These are phyloP conservation scores for Crotalaria pallida DNA, from an alignment of 306 rosid genomes.

Conservation along the genomic window DNA sequence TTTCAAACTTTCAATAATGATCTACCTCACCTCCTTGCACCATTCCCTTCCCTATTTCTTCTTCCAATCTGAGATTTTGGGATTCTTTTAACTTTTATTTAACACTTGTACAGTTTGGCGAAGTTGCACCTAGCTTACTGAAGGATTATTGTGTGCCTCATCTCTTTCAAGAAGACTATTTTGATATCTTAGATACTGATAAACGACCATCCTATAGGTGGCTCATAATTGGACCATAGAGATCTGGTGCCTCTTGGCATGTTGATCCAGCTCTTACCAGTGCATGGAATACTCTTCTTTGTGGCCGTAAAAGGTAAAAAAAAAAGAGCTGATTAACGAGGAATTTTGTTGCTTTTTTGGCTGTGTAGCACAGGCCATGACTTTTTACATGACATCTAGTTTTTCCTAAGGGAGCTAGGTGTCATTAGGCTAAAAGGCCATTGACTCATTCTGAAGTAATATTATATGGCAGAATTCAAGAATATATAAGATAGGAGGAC, in stretches of 20 bases:
- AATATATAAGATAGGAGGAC: slow-evolving; percentile 9
- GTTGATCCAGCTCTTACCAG: slow-evolving; percentile 99
- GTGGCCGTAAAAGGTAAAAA: slow-evolving; percentile 90
- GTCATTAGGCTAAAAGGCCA: slow-evolving; percentile 1
- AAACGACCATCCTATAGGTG: slow-evolving; percentile 94
- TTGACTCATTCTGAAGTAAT: background rate
- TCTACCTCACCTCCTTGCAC: background rate
- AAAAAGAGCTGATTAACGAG: background rate
- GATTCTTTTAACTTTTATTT: slow-evolving; percentile 20
- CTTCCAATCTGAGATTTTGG: slow-evolving; percentile 13
- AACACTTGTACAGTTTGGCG: slow-evolving; percentile 72
- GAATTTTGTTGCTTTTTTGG: background rate
- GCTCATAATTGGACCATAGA: slow-evolving; percentile 93
- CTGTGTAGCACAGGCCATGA: slow-evolving; percentile 2
- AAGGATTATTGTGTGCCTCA: slow-evolving; percentile 83
- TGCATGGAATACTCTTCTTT: slow-evolving; percentile 97
- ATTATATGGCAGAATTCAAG: background rate
- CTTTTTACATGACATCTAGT: slow-evolving; percentile 9
- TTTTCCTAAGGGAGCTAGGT: background rate
- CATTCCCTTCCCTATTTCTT: slow-evolving; percentile 15
- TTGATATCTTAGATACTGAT: slow-evolving; percentile 69
- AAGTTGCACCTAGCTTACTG: slow-evolving; percentile 76
- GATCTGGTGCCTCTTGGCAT: slow-evolving; percentile 99
- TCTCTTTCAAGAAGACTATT: slow-evolving; percentile 86
- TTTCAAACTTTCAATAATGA: slow-evolving; percentile 19